Base-by-base conservation (phyloP, 495 filamentous ascomycete genomes). In the Daldinia vernicosa region DNA sequence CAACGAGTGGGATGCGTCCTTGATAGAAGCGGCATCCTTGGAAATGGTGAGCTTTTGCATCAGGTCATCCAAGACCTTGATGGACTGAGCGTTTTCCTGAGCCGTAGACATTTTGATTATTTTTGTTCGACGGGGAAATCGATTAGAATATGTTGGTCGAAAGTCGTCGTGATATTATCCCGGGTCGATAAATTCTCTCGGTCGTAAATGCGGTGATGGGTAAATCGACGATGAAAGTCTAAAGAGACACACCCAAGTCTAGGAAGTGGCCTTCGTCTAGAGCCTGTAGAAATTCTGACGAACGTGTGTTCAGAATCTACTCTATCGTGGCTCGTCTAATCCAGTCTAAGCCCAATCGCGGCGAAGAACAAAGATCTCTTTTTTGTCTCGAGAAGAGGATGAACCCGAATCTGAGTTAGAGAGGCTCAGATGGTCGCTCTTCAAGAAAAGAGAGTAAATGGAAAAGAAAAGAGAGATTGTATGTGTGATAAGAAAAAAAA, bases 41-140 rank as follows among this genome's bases (percentile, higher is more conserved):
- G 83, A 82, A 74, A 85, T 71, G 70, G 79, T 83, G 75, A 85
- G 83, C 80, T 84, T 83, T 71, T 84, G 77, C 80, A 85, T 82
- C 50, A 85, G 78, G 67, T 85, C 83, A 45, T 85, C 82, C 56
- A 85, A 77, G 45, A 85, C 77, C 83, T 85, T 83, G 76, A 80
- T 58, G 76, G 82, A 84, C 77, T 82, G 66, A 64, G 83, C 83
- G 75, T 84, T 84, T 74, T 84, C 83, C 61, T 73, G 61, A 24
- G 70, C 70, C 26, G 77, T 66, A 60, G 80, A 68, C 75, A 77
- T 77, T 28, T 51, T 75, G 26, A n/a, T 27, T 53, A 7, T 53
- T 30, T 53, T 28, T 53, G 26, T 22, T 40, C 19, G 30, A 11
- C 28, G 22, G 22, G 11, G 12, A 37, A 37, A 39, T n/a, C 6